phyloP scores from a whole-genome alignment of 78 protist genomes.

The Paulinella micropora region DNA sequence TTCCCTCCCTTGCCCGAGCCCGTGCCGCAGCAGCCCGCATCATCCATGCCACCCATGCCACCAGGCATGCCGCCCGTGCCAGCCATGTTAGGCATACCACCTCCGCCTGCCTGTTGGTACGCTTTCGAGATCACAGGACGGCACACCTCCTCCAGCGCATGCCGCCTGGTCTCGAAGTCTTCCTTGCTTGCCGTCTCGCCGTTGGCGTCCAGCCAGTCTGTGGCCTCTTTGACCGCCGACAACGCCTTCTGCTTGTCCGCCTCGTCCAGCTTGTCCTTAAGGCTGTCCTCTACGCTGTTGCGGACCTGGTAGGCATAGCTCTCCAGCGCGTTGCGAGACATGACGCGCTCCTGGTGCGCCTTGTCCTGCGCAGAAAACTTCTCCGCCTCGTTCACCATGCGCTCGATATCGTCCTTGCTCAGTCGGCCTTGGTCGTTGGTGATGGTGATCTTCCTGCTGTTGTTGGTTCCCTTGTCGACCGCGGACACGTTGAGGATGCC shows the following conservation, averaged over 20 bases:
- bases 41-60: too few species aligned
- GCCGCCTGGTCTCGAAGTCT: slow-evolving; percentile 74
- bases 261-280: neutral
- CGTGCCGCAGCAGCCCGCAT: too few species aligned
- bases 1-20: too few species aligned
- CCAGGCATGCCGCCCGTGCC: slow-evolving; percentile 14
- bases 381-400: slow-evolving; percentile 80
- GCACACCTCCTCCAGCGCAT: slow-evolving; percentile 65
- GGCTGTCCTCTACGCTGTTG: neutral
- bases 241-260: slow-evolving; percentile 9
- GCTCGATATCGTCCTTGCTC: slow-evolving; percentile 70
- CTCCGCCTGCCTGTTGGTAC: slow-evolving; percentile 54
- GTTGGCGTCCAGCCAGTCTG: slow-evolving; percentile 71
- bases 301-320: slow-evolving; percentile 45
- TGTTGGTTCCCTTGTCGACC: slow-evolving; percentile 74
- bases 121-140: slow-evolving; percentile 85
- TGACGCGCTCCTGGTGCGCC: slow-evolving; percentile 48
- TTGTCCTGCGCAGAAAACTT: slow-evolving; percentile 66
- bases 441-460: slow-evolving; percentile 68
- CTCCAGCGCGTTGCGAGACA: slow-evolving; percentile 66
- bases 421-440: slow-evolving; percentile 81
- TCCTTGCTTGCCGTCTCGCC: slow-evolving; percentile 62
- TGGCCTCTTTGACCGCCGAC: slow-evolving; percentile 46
- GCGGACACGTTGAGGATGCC: slow-evolving; percentile 85
- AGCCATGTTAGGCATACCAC: too few species aligned